Evolutionary conservation across 371 early-diverging fungal species (phyloP).

Genomic region (Paramicrosporidium saccamoebae): DNA sequence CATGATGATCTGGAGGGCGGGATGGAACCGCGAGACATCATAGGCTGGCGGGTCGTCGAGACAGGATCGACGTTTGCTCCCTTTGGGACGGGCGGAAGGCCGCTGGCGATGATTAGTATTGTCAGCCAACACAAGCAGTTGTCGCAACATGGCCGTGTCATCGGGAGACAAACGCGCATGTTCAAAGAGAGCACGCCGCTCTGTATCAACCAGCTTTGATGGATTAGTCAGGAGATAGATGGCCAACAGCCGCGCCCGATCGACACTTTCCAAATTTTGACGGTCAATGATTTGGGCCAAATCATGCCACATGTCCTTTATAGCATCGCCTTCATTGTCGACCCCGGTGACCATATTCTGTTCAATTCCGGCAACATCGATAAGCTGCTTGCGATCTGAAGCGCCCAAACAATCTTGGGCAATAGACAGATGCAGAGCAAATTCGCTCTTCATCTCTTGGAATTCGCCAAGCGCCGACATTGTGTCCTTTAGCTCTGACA

Average conservation of each 20-base stretch:
- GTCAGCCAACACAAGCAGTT: slow-evolving; percentile 28
- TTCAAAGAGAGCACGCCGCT: slow-evolving; percentile 22
- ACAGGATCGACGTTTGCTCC: too few relatives aligned
- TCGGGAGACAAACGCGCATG: slow-evolving; percentile 26
- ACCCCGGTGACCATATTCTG: slow-evolving; percentile 64
- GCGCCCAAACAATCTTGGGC: slow-evolving; percentile 48
- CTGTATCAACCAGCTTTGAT: too few relatives aligned
- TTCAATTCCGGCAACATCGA: slow-evolving; percentile 32
- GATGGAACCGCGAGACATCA: slow-evolving; percentile 10
- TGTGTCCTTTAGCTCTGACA: slow-evolving; percentile 6
- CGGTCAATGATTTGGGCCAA: too few relatives aligned
- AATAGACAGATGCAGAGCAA: slow-evolving; percentile 65
- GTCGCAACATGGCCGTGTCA: slow-evolving; percentile 36
- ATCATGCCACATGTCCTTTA: slow-evolving; percentile 35
- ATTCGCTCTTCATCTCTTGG: slow-evolving; percentile 58
- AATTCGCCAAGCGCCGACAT: slow-evolving; percentile 57
- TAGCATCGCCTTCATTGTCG: slow-evolving; percentile 34
- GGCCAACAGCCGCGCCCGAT: too few relatives aligned
- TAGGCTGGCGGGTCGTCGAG: slow-evolving; percentile 4
- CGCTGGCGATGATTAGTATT: too few relatives aligned
- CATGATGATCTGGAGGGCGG: slow-evolving; percentile 6
- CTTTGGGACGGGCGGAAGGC: too few relatives aligned
- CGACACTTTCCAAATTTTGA: too few relatives aligned
- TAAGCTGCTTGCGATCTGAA: slow-evolving; percentile 31
- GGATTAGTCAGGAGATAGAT: too few relatives aligned